Evolutionary conservation across 2,329 filamentous ascomycete species (phyloP).

Genomic region (Pezizomycotina sp.): DNA sequence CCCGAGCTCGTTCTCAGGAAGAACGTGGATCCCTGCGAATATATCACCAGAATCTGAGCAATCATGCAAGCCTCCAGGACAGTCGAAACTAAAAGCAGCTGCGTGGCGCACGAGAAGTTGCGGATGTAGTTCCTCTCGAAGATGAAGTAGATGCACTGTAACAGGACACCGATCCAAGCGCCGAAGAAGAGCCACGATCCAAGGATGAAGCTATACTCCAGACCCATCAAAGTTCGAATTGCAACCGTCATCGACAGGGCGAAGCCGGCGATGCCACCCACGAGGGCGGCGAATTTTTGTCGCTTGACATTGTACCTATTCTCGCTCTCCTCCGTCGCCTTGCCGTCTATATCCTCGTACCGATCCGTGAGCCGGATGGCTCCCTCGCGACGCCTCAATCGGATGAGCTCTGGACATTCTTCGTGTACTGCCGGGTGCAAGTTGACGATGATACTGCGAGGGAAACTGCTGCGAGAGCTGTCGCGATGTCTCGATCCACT

Average conservation of each 20-base stretch:
- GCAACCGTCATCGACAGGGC: conserved; percentile 41
- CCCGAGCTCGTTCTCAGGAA: conserved; percentile 8
- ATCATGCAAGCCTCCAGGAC: conserved; percentile 30
- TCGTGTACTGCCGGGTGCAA: no score
- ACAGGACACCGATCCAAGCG: conserved; percentile 43
- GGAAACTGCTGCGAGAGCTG: no score
- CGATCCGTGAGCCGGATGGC: conserved; percentile 27
- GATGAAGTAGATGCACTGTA: conserved; percentile 30
- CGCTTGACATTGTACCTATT: conserved; percentile 44
- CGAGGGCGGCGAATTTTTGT: conserved; percentile 39
- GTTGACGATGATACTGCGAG: no score
- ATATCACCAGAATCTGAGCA: conserved; percentile 34
- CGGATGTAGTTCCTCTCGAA: conserved; percentile 37
- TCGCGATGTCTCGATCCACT: no score
- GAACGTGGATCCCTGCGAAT: conserved; percentile 18
- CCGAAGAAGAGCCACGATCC: conserved; percentile 45
- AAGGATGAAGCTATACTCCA: conserved; percentile 32
- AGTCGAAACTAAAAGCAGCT: conserved; percentile 29
- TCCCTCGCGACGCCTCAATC: no score
- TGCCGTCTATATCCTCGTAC: conserved; percentile 55
- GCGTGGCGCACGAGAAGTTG: conserved; percentile 39
- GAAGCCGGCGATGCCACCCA: conserved; percentile 40
- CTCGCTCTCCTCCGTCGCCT: conserved; percentile 46
- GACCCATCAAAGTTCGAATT: conserved; percentile 35
- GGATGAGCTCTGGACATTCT: no score